These are phyloP conservation scores for Saccharomyces paradoxus DNA, from an alignment of 805 yeast species.

Conservation along the genomic window DNA sequence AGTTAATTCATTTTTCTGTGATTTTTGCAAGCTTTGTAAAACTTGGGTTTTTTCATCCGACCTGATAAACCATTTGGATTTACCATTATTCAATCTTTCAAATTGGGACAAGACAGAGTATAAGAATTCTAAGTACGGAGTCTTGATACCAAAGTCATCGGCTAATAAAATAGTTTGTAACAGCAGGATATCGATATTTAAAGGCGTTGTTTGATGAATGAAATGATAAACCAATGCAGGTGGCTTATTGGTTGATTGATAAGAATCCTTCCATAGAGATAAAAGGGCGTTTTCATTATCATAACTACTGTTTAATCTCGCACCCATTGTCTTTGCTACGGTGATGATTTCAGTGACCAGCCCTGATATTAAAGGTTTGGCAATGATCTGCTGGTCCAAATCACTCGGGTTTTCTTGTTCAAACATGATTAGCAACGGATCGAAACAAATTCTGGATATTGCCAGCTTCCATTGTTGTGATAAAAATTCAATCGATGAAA, in stretches of 20 bases:
- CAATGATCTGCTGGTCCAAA: conserved; percentile 59
- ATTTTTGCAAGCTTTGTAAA: background rate
- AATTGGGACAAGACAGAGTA: conserved; percentile 71
- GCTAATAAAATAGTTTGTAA: conserved; percentile 83
- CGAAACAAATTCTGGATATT: conserved; percentile 67
- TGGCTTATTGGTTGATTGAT: conserved; percentile 34
- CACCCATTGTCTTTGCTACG: conserved; percentile 69
- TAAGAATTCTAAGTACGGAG: conserved; percentile 83
- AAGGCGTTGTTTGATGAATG: conserved; percentile 41
- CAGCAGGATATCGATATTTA: conserved; percentile 66
- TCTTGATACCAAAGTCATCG: conserved; percentile 78
- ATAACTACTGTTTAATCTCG: conserved; percentile 52
- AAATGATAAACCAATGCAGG: conserved; percentile 64
- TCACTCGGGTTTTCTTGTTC: conserved; percentile 59
- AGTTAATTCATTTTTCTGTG: background rate
- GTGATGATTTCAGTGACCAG: conserved; percentile 65
- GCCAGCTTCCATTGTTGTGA: conserved; percentile 83
- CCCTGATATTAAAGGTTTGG: conserved; percentile 80
- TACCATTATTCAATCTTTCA: conserved; percentile 39
- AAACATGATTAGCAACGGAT: conserved; percentile 65
- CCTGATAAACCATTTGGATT: conserved; percentile 29
- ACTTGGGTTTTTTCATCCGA: conserved; percentile 7
- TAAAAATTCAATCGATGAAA: conserved; percentile 41
- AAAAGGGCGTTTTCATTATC: conserved; percentile 58
- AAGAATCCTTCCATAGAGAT: conserved; percentile 43